A percentile compares a stretch with the other conserved stretches of the same genome.
Conservation (phyloP, 192 early-diverging fungal species). For the Coemansia sp. region DNA sequence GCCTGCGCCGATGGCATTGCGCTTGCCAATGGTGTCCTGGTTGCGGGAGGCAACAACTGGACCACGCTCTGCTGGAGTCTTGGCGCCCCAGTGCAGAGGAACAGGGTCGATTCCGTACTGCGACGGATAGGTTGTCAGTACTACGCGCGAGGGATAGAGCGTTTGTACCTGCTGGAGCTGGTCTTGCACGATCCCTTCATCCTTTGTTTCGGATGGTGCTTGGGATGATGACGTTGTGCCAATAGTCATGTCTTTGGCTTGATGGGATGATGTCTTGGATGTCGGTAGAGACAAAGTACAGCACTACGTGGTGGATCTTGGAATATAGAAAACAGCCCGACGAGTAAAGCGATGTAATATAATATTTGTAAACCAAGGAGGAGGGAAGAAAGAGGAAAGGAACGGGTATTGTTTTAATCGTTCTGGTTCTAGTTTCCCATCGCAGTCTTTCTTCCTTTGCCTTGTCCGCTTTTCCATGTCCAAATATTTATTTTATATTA, state of each 20-base stretch:
- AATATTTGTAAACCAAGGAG: neutral
- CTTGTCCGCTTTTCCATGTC: too few relatives aligned
- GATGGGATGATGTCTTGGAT: neutral
- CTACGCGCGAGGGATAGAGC: slow-evolving; percentile 60
- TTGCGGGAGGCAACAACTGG: slow-evolving; percentile 85
- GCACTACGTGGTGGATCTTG: too few relatives aligned
- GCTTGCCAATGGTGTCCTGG: slow-evolving; percentile 68
- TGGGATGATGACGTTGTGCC: neutral
- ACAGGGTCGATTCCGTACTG: slow-evolving; percentile 74
- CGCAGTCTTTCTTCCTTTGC: too few relatives aligned
- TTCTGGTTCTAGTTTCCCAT: too few relatives aligned
- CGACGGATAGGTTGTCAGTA: slow-evolving; percentile 71
- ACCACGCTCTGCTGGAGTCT: slow-evolving; percentile 70
- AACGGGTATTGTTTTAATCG: too few relatives aligned
- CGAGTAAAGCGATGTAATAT: too few relatives aligned
- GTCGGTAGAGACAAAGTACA: neutral
- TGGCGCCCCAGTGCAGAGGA: slow-evolving; percentile 75
- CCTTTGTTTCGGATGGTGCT: neutral
- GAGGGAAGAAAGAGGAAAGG: too few relatives aligned
- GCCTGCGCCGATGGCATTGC: slow-evolving; percentile 95
- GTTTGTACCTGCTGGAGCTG: slow-evolving; percentile 18
- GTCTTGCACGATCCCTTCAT: neutral
- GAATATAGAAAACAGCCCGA: too few relatives aligned
- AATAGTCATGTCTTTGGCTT: neutral
- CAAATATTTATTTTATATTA: too few relatives aligned